Conservation (phyloP, 164 flowering plant species). For the Nymphaea thermarum region DNA sequence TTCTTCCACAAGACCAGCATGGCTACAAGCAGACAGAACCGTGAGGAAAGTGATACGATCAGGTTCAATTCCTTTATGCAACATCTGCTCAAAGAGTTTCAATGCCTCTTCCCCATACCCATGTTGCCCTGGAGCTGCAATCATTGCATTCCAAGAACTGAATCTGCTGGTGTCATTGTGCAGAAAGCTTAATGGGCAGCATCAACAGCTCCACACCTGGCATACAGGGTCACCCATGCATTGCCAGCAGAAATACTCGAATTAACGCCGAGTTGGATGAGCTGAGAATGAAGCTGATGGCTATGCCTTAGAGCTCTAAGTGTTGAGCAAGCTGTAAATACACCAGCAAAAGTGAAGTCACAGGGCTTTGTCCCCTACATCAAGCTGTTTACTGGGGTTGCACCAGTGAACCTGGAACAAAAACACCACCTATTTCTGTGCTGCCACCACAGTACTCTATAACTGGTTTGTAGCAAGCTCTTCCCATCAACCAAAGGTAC, state of each 20-base stretch:
- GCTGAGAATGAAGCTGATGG: slow-evolving; percentile 32
- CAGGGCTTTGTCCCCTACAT: slow-evolving; percentile 35
- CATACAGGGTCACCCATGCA: slow-evolving; percentile 74
- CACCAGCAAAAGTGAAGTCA: slow-evolving; percentile 70
- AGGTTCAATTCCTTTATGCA: slow-evolving; percentile 42
- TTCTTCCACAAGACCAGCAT: slow-evolving; percentile 57
- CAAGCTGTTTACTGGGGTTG: slow-evolving; percentile 40
- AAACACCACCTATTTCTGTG: slow-evolving; percentile 95
- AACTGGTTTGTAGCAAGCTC: slow-evolving; percentile 82
- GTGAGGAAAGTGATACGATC: slow-evolving; percentile 67
- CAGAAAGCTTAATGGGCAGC: slow-evolving; percentile 36
- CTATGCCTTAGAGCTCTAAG: slow-evolving; percentile 71
- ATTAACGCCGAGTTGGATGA: slow-evolving; percentile 35
- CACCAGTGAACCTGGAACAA: slow-evolving; percentile 67
- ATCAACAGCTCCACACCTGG: slow-evolving; percentile 62
- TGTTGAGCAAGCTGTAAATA: slow-evolving; percentile 47
- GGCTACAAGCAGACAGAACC: slow-evolving; percentile 71
- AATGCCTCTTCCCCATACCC: slow-evolving; percentile 57
- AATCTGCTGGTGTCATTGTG: slow-evolving; percentile 40
- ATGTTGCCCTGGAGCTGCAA: slow-evolving; percentile 64
- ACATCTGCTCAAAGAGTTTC: slow-evolving; percentile 49
- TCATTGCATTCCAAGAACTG: slow-evolving; percentile 64
- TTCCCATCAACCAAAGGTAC: slow-evolving; percentile 89
- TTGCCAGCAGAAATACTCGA: slow-evolving; percentile 73
- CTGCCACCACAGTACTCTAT: slow-evolving; percentile 91